Base-by-base conservation (phyloP, 345 rosid species). In the Stellera chamaejasme region DNA sequence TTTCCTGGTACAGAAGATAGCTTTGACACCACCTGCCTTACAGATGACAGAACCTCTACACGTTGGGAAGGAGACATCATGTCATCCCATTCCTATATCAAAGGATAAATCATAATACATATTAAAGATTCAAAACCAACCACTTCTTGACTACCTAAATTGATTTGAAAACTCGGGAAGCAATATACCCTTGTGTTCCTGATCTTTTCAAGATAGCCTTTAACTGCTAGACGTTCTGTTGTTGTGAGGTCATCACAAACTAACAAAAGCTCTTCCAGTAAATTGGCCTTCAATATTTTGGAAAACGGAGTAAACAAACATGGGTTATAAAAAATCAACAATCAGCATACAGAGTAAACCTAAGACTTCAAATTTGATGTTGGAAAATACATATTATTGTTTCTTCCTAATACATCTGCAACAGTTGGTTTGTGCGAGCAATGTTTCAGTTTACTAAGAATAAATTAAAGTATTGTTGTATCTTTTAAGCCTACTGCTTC, bases 241-340 rank as follows among this genome's bases (percentile, higher is more conserved):
- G 61, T 69, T 56, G 59, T 70, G 70, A 69, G 66, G 72, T 65
- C 48, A 66, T 69, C 50, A 61, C 82, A 71, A 65, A 73, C 72
- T 72, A 67, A 82, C 50, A 92, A 80, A 64, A 83, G 66, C 66
- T 92, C 98, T 70, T 92, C 97, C 55, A 92, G 69, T 52, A 86
- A 61, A 75, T 86, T 81, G 51, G 87, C 93, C 98, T 92, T 55
- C 54, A 75, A 63, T 2, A 50, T 44, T 25, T 32, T 27, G 56
- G 66, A 45, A 45, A 61, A 32, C 9, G 39, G 9, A 32, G 39
- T 32, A 32, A 8, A 32, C 9, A 8, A 32, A 32, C 9, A 32
- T 32, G 5, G 5, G 39, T 32, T 19, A 32, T 32, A 32, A 8
- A 32, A 32, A 2, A 32, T 32, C 23, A 32, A 32, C 39, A 32